phyloP scores from a whole-genome alignment of 2,329 filamentous ascomycete genomes.

The Cryphonectria carpinicola region DNA sequence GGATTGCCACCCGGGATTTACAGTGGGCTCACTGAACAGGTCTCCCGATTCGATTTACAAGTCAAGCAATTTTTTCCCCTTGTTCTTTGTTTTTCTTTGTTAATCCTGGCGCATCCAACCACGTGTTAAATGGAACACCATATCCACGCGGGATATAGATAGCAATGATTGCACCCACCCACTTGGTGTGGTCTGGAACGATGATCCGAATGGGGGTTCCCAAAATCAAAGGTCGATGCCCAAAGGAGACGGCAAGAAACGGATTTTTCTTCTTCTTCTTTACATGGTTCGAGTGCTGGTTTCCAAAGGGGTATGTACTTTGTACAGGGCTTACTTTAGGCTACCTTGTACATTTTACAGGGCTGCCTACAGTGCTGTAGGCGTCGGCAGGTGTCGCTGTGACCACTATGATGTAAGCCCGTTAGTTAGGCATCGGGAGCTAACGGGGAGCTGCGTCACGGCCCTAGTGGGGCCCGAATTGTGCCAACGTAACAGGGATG shows the following conservation, averaged over 20 bases:
- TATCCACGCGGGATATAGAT: not conserved
- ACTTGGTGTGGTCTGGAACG: not conserved
- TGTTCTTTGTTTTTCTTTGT: not conserved
- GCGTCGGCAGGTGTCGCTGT: not conserved
- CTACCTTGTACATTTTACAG: not conserved
- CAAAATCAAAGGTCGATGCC: not conserved
- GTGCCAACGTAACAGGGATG: not conserved
- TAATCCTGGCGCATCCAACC: not conserved
- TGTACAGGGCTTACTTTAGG: not conserved
- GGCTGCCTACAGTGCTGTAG: not conserved
- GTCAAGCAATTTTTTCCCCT: not conserved
- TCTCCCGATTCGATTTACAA: constrained; percentile 8
- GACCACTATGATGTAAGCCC: constrained; percentile 2
- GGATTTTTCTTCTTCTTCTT: not conserved
- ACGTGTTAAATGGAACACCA: not conserved
- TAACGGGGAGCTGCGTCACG: constrained; percentile 14
- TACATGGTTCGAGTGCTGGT: no score
- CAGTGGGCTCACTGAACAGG: constrained; percentile 13
- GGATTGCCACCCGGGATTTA: constrained; percentile 21
- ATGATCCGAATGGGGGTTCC: not conserved
- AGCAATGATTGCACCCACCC: not conserved
- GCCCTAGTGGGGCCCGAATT: not conserved
- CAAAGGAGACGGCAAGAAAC: not conserved
- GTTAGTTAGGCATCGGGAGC: constrained; percentile 6
- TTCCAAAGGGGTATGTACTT: not conserved